Evolutionary conservation across 23 red algal genomes (phyloP).

Genomic region (Agarophyton chilense): DNA sequence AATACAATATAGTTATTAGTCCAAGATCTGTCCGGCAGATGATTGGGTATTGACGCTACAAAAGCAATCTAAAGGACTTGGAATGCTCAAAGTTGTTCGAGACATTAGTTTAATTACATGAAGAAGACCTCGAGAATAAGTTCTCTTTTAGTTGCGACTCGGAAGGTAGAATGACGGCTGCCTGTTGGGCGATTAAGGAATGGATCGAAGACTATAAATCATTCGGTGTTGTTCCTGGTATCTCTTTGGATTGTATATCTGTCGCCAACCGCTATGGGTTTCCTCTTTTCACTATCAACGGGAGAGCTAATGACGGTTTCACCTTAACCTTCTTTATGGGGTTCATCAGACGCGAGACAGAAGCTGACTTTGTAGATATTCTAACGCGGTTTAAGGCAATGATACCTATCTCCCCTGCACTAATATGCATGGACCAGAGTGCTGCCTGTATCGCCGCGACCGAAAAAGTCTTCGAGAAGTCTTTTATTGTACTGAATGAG

Average conservation of each 20-base stretch:
- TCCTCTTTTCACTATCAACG: constrained; percentile 2
- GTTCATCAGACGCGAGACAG: not conserved
- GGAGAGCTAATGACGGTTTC: constrained; percentile 17
- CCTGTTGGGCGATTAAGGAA: not conserved
- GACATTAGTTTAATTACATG: not conserved
- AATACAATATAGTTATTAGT: not conserved
- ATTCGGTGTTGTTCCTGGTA: not conserved
- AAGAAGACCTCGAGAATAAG: not conserved
- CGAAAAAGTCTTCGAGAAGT: constrained; percentile 9
- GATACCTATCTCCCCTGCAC: constrained; percentile 1
- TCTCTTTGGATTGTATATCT: not conserved
- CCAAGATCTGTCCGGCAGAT: not conserved
- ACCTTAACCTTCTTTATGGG: not conserved
- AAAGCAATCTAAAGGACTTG: not conserved
- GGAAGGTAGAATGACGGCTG: not conserved
- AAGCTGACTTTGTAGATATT: constrained; percentile 12
- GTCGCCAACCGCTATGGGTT: not conserved
- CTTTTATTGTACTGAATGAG: not conserved
- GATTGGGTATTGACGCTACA: not conserved
- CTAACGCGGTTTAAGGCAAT: constrained; percentile 5
- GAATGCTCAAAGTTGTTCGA: constrained; percentile 14
- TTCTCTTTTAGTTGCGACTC: not conserved
- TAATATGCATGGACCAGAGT: constrained; percentile 18
- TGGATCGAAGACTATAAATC: constrained; percentile 14
- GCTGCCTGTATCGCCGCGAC: constrained; percentile 14